Percentiles rank a stretch among this genome's conserved stretches.
Conservation (phyloP, 192 early-diverging fungal genomes). For the Dimargaris cristalligena region DNA sequence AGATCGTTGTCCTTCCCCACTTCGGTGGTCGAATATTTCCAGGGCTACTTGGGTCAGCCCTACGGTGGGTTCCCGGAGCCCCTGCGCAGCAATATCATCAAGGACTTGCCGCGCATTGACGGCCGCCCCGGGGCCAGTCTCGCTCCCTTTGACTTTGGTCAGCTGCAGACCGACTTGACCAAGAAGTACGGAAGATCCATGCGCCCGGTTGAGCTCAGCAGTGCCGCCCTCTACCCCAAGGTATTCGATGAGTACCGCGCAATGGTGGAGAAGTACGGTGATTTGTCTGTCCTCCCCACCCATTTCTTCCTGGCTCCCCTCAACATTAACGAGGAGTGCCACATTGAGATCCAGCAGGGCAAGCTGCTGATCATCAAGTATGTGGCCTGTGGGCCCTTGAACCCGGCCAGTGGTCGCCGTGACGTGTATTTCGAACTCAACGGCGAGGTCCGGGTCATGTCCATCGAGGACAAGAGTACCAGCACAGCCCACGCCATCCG, state of each 20-base stretch:
- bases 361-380: conserved; percentile 82
- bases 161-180: conserved; percentile 51
- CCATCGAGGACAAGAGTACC: conserved; percentile 44
- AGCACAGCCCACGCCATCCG: conserved; percentile 40
- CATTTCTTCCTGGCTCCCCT: conserved; percentile 78
- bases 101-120: conserved; percentile 55
- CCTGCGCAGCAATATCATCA: conserved; percentile 66
- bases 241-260: conserved; percentile 75
- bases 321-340: conserved; percentile 76
- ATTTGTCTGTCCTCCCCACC: conserved; percentile 79
- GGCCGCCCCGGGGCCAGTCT: conserved; percentile 72
- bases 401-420: conserved; percentile 49
- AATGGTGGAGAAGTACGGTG: conserved; percentile 60
- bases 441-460: conserved; percentile 79
- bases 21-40: conserved; percentile 92
- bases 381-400: conserved; percentile 73
- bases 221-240: conserved; percentile 83
- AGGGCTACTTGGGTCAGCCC: conserved; percentile 87
- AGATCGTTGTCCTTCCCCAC: conserved; percentile 78
- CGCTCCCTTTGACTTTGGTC: conserved; percentile 56
- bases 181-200: conserved; percentile 69
- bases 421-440: conserved; percentile 96
- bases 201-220: conserved; percentile 72
- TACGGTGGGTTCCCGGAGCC: conserved; percentile 90
- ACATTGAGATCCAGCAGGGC: conserved; percentile 70